Percentiles rank a stretch among this genome's conserved stretches.
These are phyloP conservation scores for Mangifera indica DNA, from an alignment of 345 rosid species.

Conservation along the genomic window DNA sequence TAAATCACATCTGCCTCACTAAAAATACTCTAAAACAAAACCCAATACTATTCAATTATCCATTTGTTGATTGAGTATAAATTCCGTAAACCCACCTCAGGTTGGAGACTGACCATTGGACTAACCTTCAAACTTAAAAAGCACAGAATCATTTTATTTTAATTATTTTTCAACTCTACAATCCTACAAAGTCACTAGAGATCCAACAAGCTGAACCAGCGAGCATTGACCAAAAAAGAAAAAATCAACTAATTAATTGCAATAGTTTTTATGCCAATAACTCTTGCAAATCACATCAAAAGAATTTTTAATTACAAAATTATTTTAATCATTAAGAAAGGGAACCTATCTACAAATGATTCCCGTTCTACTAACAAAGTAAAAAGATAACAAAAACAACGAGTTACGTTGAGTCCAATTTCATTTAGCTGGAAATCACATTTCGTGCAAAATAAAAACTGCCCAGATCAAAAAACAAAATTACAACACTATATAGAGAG, in stretches of 20 bases:
- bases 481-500: neutral
- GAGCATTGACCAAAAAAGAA: no score
- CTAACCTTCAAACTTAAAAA: neutral
- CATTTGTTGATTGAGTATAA: neutral
- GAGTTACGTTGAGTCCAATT: neutral
- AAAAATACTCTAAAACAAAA: no score
- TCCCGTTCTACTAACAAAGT: neutral
- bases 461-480: constrained; percentile 25
- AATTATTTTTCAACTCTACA: no score
- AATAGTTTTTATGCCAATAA: neutral
- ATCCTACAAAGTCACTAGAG: no score
- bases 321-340: no score
- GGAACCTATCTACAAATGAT: no score
- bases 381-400: neutral
- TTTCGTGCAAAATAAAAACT: neutral
- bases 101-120: neutral
- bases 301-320: neutral
- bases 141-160: neutral
- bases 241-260: no score
- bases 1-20: constrained; percentile 5
- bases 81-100: neutral
- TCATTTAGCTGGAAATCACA: neutral
- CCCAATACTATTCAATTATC: no score
- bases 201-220: no score
- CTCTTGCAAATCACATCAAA: neutral